Evolutionary conservation across 345 rosid species (phyloP), one percentile per base, ranked within the genome.

Genomic region (Chamaenerion angustifolium): DNA sequence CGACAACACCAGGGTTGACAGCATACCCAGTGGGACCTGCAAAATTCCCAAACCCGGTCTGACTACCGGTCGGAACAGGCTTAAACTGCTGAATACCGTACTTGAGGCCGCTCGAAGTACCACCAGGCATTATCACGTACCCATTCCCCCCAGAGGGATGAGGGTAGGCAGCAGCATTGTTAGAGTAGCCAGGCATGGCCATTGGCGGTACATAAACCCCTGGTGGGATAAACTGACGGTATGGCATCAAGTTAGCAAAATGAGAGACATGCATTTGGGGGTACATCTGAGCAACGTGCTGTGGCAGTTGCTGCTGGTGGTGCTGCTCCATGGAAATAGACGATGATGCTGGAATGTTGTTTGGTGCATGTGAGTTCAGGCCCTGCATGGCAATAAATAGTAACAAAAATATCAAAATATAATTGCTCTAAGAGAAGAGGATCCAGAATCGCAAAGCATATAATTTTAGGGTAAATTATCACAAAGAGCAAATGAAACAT

Each of bases 181-280:
- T 74, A 6, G 98, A 79, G 66, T 86, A 90, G 15, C 95, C 94
- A 46, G 83, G 85, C 84, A 89, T 67, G 46, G 89, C 85, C 85
- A 88, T 85, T 42, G 77, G 95, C 11, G 95, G 94, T 11, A 83
- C 75, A 59, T 82, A 89, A 59, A 89, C 73, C 37, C 37, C 37
- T 3, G 90, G 97, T 46, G 95, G 77, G 56, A 85, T 50, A 45
- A 80, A 72, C 69, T 79, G 97, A 12, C 95, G 95, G 60, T 78
- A 85, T 3, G 95, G 90, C 95, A 89, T 74, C n/a, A 81, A 59
- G 63, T 77, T 83, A 17, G 85, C 62, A 57, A 51, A 85, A 64
- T 83, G 97, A 49, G 95, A 74, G 56, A 89, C 69, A 40, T 89
- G 97, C 57, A 83, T 85, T 76, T 77, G 97, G 18, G 89, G 95